phyloP scores from a whole-genome alignment of 768 basidiomycete species.

The Trametes sanguinea region DNA sequence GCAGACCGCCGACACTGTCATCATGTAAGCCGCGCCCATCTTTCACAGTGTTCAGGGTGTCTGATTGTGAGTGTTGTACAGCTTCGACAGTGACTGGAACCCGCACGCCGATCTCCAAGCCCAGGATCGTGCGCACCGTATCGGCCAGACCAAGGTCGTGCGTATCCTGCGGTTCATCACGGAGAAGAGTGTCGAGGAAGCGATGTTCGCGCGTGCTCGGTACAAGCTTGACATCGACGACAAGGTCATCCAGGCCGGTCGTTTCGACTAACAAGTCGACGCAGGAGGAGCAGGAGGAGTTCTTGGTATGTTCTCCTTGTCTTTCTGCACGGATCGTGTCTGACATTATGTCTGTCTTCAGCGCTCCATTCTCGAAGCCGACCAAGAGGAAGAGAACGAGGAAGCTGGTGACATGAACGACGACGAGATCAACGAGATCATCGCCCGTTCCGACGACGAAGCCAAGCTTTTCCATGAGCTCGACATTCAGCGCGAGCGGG shows the following conservation, averaged over 20 bases:
- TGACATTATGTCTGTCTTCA: conserved; percentile 33
- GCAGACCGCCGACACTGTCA: conserved; percentile 95
- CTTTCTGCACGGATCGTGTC: not conserved
- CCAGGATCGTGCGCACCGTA: conserved; percentile 99
- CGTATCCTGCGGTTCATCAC: conserved; percentile 96
- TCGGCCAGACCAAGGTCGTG: conserved; percentile 98
- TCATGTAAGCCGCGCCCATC: conserved; percentile 61
- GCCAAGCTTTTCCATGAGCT: conserved; percentile 73
- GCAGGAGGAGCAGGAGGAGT: conserved; percentile 95
- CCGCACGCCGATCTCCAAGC: conserved; percentile 99
- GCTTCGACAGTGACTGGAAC: conserved; percentile 90
- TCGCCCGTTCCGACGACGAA: conserved; percentile 86
- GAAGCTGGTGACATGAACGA: conserved; percentile 92
- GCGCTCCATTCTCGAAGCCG: conserved; percentile 89
- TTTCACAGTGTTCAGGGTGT: not conserved
- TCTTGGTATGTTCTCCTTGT: conserved; percentile 60
- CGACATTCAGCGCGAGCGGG: conserved; percentile 78
- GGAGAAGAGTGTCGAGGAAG: conserved; percentile 97
- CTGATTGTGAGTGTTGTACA: conserved; percentile 30
- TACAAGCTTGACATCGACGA: conserved; percentile 98
- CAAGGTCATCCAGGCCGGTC: conserved; percentile 98
- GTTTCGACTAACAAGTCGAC: conserved; percentile 99
- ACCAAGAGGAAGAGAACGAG: conserved; percentile 88
- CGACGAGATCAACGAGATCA: conserved; percentile 91
- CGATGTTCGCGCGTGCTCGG: conserved; percentile 92